Evolutionary conservation across 2,329 filamentous ascomycete species (phyloP).

Genomic region (Podosphaera xanthii): DNA sequence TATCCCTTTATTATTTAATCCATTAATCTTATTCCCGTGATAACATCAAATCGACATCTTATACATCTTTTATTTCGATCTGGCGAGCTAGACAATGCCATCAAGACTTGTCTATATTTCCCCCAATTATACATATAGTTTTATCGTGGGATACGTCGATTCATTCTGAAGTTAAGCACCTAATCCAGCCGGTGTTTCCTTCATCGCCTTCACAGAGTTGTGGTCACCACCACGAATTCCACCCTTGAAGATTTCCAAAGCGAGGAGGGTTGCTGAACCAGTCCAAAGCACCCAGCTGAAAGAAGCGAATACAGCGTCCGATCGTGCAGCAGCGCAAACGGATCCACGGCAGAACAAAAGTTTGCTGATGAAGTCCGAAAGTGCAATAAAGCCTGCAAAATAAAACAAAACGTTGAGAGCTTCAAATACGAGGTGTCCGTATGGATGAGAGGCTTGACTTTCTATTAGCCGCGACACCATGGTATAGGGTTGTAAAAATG

Average conservation of each 20-base stretch:
- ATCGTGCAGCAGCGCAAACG: conserved; percentile 31
- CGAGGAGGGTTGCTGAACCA: conserved; percentile 23
- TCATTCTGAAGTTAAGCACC: conserved; percentile 4
- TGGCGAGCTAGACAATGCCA: neutral
- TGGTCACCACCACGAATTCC: conserved; percentile 15
- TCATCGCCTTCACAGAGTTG: conserved; percentile 12
- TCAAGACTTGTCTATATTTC: conserved; percentile 2
- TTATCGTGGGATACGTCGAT: neutral
- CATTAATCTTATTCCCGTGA: conserved; percentile 1
- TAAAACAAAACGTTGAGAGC: conserved; percentile 30
- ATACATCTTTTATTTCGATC: neutral
- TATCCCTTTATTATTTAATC: neutral
- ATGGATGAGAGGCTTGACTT: conserved; percentile 23
- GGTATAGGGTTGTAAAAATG: neutral
- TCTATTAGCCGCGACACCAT: neutral
- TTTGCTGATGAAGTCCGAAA: conserved; percentile 31
- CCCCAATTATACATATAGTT: too few relatives aligned
- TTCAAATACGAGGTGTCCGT: conserved; percentile 26
- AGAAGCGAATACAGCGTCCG: conserved; percentile 30
- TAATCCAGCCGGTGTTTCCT: conserved; percentile 9
- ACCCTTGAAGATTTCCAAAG: conserved; percentile 24
- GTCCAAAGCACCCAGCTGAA: conserved; percentile 31
- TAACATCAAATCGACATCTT: neutral
- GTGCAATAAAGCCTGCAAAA: conserved; percentile 34
- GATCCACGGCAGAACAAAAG: conserved; percentile 33